phyloP scores from a whole-genome alignment of 1,139 yeast genomes.

The Saccharomyces pastorianus region DNA sequence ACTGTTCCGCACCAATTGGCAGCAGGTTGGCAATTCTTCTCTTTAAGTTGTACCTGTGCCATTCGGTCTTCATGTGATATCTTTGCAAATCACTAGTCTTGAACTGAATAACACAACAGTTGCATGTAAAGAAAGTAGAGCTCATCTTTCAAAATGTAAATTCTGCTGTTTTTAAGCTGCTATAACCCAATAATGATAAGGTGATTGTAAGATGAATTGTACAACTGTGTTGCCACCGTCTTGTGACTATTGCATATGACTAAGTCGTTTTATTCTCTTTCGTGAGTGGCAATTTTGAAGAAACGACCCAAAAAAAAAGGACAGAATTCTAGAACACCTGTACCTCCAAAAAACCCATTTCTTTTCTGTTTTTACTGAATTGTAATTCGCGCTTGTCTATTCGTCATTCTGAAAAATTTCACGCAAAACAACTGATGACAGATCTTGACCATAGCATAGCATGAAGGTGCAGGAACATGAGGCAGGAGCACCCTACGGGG shows the following conservation, averaged over 20 bases:
- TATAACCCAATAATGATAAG: background rate
- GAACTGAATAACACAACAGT: conserved; percentile 73
- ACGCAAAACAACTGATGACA: background rate
- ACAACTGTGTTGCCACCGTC: background rate
- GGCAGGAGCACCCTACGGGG: background rate
- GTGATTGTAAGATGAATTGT: background rate
- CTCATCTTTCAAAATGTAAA: conserved; percentile 4
- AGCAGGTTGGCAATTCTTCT: conserved; percentile 82
- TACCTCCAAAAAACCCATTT: background rate
- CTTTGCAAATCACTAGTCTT: conserved; percentile 74
- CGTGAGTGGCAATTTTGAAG: background rate
- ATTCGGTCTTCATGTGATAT: conserved; percentile 87
- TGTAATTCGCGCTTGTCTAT: background rate
- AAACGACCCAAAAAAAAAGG: background rate
- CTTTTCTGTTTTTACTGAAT: background rate
- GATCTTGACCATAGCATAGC: background rate
- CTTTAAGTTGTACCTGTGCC: conserved; percentile 90
- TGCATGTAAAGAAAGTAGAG: conserved; percentile 51
- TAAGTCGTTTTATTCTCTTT: background rate
- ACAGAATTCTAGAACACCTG: background rate
- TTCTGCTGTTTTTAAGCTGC: background rate
- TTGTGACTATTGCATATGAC: background rate
- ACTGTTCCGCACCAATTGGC: conserved; percentile 69
- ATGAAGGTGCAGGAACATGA: background rate
- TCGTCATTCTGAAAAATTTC: background rate